Conservation (phyloP, 108 stramenopile species). For the Skeletonema potamos region DNA sequence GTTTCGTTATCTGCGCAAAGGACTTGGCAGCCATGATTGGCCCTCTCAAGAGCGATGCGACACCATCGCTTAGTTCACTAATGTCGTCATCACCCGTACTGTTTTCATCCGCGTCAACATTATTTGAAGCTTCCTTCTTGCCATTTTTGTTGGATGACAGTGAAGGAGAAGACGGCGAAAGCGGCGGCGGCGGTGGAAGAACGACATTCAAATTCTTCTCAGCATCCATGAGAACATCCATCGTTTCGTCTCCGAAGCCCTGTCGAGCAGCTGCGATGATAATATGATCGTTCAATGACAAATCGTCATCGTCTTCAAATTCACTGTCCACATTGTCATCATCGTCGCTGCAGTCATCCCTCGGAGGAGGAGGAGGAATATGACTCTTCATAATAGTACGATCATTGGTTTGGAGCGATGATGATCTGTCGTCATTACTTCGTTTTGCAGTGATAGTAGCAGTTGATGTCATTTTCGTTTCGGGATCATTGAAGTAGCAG, state of each 20-base stretch:
- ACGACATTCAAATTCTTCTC: slow-evolving; percentile 22
- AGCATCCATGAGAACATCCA: slow-evolving; percentile 37
- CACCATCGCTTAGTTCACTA: slow-evolving; percentile 7
- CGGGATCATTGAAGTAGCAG: too few relatives aligned
- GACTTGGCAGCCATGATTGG: slow-evolving; percentile 44
- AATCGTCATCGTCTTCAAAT: not conserved
- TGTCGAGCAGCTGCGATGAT: not conserved
- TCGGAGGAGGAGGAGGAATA: not conserved
- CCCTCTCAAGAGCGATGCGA: slow-evolving; percentile 28
- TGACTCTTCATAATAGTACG: not conserved
- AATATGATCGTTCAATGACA: not conserved
- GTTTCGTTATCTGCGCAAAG: not conserved
- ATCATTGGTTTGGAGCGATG: not conserved
- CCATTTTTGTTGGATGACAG: not conserved
- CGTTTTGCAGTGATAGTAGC: too few relatives aligned
- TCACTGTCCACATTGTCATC: not conserved
- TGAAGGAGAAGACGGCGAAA: not conserved
- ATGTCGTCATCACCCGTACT: not conserved
- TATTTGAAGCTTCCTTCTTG: not conserved
- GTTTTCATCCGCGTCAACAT: not conserved
- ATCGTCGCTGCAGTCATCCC: not conserved
- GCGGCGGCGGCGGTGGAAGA: slow-evolving; percentile 1
- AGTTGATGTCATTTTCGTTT: too few relatives aligned
- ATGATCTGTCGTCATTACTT: not conserved
- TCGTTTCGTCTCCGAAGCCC: slow-evolving; percentile 40